phyloP scores from a whole-genome alignment of 768 basidiomycete species.

The Termitomyces bulborhizus region DNA sequence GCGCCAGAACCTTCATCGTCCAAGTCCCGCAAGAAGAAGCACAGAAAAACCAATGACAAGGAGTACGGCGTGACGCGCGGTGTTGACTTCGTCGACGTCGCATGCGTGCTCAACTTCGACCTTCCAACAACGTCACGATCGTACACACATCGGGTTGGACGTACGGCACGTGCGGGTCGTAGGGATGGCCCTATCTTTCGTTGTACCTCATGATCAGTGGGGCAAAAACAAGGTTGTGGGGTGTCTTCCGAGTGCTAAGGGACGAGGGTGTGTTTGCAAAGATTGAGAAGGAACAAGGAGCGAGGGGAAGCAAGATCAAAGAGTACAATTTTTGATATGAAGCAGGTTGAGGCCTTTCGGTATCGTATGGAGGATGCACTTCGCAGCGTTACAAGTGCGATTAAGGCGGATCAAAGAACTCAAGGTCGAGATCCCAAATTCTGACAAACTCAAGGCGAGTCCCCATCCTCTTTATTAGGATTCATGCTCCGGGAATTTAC shows the following conservation, averaged over 20 bases:
- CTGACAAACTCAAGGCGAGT: slow-evolving; percentile 90
- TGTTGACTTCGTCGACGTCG: slow-evolving; percentile 94
- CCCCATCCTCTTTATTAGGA: background rate
- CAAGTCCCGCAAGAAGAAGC: slow-evolving; percentile 48
- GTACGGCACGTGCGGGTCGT: slow-evolving; percentile 93
- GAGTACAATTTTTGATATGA: slow-evolving; percentile 95
- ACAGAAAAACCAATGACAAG: slow-evolving; percentile 46
- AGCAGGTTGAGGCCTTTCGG: slow-evolving; percentile 93
- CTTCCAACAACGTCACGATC: slow-evolving; percentile 84
- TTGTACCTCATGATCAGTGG: slow-evolving; percentile 65
- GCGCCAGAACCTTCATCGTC: slow-evolving; percentile 24
- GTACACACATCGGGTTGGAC: slow-evolving; percentile 93
- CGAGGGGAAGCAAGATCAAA: slow-evolving; percentile 55
- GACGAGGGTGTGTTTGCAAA: slow-evolving; percentile 75
- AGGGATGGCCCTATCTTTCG: slow-evolving; percentile 87
- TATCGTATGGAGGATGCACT: slow-evolving; percentile 98
- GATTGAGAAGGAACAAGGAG: slow-evolving; percentile 73
- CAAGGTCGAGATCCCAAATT: slow-evolving; percentile 89
- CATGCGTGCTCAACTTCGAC: slow-evolving; percentile 98
- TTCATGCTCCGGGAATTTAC: background rate
- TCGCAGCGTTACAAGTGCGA: slow-evolving; percentile 78
- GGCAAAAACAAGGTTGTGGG: slow-evolving; percentile 74
- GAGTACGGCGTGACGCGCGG: slow-evolving; percentile 96
- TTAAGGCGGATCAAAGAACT: slow-evolving; percentile 90
- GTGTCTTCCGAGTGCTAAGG: slow-evolving; percentile 56